Percentiles rank a stretch among this genome's conserved stretches.
These are phyloP conservation scores for Phylloporus rhodoxanthus DNA, from an alignment of 768 basidiomycete species.

Conservation along the genomic window DNA sequence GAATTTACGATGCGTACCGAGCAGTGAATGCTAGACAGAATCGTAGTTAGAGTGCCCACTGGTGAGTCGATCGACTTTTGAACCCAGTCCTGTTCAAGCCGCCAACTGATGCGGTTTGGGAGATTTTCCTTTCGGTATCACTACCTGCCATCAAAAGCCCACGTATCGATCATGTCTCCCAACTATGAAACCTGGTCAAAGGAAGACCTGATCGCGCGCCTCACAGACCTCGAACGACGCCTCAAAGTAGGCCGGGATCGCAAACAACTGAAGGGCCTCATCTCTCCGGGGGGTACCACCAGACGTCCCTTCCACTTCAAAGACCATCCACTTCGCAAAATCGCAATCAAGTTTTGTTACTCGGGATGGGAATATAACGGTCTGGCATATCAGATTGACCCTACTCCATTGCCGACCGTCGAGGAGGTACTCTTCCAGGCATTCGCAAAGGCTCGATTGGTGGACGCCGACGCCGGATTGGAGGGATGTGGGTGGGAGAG, in stretches of 20 bases:
- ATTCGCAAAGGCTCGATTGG: slow-evolving; percentile 66
- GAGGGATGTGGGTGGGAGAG: slow-evolving; percentile 87
- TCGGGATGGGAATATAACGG: slow-evolving; percentile 91
- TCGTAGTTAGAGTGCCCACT: no score
- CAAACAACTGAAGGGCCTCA: slow-evolving; percentile 4
- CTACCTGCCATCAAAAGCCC: slow-evolving; percentile 25
- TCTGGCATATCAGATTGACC: slow-evolving; percentile 70
- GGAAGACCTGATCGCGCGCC: slow-evolving; percentile 63
- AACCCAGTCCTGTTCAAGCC: no score
- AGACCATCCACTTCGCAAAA: slow-evolving; percentile 73
- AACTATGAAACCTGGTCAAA: slow-evolving; percentile 55
- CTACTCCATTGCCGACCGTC: slow-evolving; percentile 80
- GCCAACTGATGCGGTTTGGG: slow-evolving; percentile 14
- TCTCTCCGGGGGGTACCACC: slow-evolving; percentile 9
- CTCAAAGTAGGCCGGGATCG: slow-evolving; percentile 2
- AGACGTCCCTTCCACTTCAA: slow-evolving; percentile 57
- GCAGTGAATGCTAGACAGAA: background rate
- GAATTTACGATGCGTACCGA: background rate
- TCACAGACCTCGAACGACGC: slow-evolving; percentile 49
- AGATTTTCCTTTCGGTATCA: slow-evolving; percentile 30
- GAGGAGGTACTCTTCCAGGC: slow-evolving; percentile 83
- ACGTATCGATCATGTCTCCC: slow-evolving; percentile 32
- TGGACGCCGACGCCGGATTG: slow-evolving; percentile 66
- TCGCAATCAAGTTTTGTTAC: slow-evolving; percentile 91
- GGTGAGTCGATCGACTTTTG: no score